Evolutionary conservation across 768 basidiomycete genomes (phyloP), one percentile per base, ranked within the genome.

Genomic region (Antrodiella citrinella): DNA sequence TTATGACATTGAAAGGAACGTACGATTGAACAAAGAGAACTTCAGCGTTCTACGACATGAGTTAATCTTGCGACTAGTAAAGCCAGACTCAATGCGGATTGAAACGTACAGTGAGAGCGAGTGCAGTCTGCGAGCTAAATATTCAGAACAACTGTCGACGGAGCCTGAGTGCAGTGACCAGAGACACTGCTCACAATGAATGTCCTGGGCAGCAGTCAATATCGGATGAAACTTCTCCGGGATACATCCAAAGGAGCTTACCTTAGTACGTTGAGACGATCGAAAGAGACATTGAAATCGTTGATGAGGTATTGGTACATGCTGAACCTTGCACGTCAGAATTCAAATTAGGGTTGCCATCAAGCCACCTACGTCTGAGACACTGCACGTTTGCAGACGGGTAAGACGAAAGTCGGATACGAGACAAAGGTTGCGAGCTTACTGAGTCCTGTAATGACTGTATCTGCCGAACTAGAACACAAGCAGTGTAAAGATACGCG

Each of bases 221-320:
- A n/a, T n/a, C n/a, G n/a, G n/a, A n/a, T n/a, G n/a, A n/a, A n/a
- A n/a, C n/a, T n/a, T n/a, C n/a, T n/a, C n/a, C n/a, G n/a, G n/a
- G n/a, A n/a, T n/a, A n/a, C n/a, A n/a, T n/a, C n/a, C n/a, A 35
- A 35, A 7, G 30, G 15, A 15, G 15, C 30, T 7, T 35, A 35
- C 30, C 30, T 35, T 7, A 35, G 30, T 2, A 56, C 56, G 12
- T 50, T 30, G 0, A 59, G 51, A 23, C 23, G 30, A n/a, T 51
- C 26, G 26, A 56, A 62, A 2, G 58, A 45, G 2, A 50, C 44
- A 44, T 54, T 42, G 49, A 61, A 61, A 43, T 54, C 51, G 18
- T 57, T 59, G 26, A 61, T 57, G 9, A 61, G 45, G 47, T 56
- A 61, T 45, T 38, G 55, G 44, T 61, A 61, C 42, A 57, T 47